Conservation (phyloP, 2,329 filamentous ascomycete species). For the Penicillium italicum region DNA sequence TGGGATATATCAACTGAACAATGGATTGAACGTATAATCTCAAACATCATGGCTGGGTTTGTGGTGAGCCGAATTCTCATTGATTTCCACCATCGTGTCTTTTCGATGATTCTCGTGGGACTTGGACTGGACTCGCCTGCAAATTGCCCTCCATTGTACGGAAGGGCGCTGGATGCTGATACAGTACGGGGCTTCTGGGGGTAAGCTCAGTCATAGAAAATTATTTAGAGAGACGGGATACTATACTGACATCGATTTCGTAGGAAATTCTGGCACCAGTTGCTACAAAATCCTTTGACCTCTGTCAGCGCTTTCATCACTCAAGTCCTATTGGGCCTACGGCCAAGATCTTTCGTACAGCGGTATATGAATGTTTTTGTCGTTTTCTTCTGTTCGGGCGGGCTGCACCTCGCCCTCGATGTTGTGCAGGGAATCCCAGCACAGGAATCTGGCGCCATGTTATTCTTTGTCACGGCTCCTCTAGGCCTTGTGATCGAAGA, state of each 20-base stretch:
- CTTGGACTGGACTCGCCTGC: conserved; percentile 5
- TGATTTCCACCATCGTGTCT: conserved; percentile 15
- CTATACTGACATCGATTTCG: neutral
- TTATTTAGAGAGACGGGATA: too few relatives aligned
- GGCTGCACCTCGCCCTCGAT: conserved; percentile 21
- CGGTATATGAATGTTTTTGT: conserved; percentile 27
- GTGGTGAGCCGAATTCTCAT: conserved; percentile 13
- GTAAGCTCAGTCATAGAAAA: conserved; percentile 7
- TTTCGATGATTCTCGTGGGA: conserved; percentile 15
- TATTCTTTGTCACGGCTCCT: conserved; percentile 25
- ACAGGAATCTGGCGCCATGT: conserved; percentile 17
- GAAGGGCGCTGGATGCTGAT: conserved; percentile 18
- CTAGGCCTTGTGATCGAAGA: conserved; percentile 32
- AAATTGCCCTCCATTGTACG: conserved; percentile 23
- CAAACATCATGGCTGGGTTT: conserved; percentile 10
- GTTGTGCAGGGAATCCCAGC: conserved; percentile 13
- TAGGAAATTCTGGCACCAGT: conserved; percentile 29
- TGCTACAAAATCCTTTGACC: conserved; percentile 22
- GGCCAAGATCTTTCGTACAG: conserved; percentile 15
- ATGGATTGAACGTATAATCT: conserved; percentile 10
- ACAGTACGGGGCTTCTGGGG: conserved; percentile 24
- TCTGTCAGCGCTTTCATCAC: conserved; percentile 18
- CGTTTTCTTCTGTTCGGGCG: conserved; percentile 27
- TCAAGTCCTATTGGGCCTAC: conserved; percentile 13
- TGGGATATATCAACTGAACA: conserved; percentile 12